A percentile compares a stretch with the other conserved stretches of the same genome.
Evolutionary conservation across 1,284 basidiomycete species (phyloP).

Genomic region (Apiotrichum akiyoshidainum): DNA sequence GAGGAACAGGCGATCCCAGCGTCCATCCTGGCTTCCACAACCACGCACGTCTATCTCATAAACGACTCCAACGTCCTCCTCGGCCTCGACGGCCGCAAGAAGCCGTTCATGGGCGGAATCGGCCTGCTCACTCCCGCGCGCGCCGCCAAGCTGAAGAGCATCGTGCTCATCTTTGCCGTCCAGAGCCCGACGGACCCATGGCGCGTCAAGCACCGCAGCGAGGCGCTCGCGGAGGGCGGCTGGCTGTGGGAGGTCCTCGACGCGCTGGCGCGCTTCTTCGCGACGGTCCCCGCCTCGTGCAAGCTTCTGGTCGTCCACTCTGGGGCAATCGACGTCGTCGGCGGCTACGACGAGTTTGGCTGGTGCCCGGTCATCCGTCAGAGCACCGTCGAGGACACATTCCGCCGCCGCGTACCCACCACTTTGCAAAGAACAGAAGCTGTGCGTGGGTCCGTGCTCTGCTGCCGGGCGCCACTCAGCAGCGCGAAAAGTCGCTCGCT

Average conservation of each 20-base stretch:
- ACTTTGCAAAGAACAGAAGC: not conserved
- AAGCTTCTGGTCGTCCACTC: not conserved
- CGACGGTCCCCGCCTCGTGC: not conserved
- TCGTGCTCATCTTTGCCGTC: not conserved
- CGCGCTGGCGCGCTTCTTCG: not conserved
- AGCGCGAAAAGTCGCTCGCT: not conserved
- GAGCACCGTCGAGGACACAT: not conserved
- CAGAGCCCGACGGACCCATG: not conserved
- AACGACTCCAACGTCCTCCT: conserved; percentile 58
- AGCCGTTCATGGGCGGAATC: conserved; percentile 61
- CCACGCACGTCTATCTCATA: conserved; percentile 55
- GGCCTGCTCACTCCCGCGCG: not conserved
- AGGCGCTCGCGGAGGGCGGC: not conserved
- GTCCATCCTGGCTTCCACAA: not conserved
- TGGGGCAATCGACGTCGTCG: not conserved
- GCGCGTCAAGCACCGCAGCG: not conserved
- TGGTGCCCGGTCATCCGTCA: not conserved
- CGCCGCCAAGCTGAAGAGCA: not conserved
- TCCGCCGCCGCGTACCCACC: not conserved
- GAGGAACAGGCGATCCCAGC: not conserved
- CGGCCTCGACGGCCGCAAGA: conserved; percentile 57
- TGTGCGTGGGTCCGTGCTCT: not conserved
- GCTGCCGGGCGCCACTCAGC: not conserved
- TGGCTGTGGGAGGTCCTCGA: not conserved
- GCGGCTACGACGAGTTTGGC: not conserved